phyloP scores from a whole-genome alignment of 2,329 filamentous ascomycete species.

The Endothia cerciana region DNA sequence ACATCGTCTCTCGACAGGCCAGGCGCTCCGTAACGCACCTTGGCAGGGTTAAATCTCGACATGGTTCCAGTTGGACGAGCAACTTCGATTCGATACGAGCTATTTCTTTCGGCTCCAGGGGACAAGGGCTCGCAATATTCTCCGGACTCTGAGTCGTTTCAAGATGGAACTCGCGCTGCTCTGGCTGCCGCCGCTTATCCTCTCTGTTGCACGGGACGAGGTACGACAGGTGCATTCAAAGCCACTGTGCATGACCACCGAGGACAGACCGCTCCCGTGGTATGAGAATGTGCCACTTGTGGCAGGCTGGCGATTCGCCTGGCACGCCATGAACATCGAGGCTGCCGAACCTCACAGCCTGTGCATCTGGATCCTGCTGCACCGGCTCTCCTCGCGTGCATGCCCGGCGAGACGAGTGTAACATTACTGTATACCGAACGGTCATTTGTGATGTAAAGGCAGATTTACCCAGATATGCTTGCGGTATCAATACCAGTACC shows the following conservation, averaged over 20 bases:
- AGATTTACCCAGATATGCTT: background rate
- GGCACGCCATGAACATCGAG: background rate
- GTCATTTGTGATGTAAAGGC: background rate
- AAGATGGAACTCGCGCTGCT: slow-evolving; percentile 20
- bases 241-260: background rate
- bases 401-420: slow-evolving; percentile 8
- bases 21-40: slow-evolving; percentile 14
- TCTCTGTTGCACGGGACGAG: background rate
- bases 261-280: slow-evolving; percentile 14
- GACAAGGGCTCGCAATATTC: slow-evolving; percentile 18
- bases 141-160: slow-evolving; percentile 19
- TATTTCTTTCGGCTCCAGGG: slow-evolving; percentile 18
- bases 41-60: slow-evolving; percentile 14
- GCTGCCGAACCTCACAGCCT: background rate
- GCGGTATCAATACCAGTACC: background rate
- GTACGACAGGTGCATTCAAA: slow-evolving; percentile 4
- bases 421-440: background rate
- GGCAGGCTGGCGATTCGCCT: slow-evolving; percentile 17
- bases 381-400: slow-evolving; percentile 11
- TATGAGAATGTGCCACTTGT: background rate
- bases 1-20: slow-evolving; percentile 4
- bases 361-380: slow-evolving; percentile 1
- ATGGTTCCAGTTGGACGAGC: slow-evolving; percentile 14
- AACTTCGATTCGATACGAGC: background rate
- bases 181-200: background rate